Percentiles rank a stretch among this genome's conserved stretches.
phyloP scores from a whole-genome alignment of 306 rosid genomes.

The Bauhinia variegata region DNA sequence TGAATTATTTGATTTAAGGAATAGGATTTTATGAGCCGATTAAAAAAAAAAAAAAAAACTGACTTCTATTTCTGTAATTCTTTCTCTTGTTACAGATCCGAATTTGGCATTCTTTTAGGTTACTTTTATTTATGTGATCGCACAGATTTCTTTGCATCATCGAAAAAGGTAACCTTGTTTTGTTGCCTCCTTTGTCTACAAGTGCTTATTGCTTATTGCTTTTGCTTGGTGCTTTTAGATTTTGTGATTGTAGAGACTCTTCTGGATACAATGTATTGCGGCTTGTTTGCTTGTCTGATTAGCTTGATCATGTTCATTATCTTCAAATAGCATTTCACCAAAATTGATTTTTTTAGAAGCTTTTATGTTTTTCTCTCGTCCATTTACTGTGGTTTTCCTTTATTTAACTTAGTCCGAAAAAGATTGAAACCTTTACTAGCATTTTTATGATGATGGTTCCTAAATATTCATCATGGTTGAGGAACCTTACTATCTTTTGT shows the following conservation, averaged over 20 bases:
- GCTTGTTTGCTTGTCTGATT: slow-evolving; percentile 19
- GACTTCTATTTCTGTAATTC: slow-evolving; percentile 24
- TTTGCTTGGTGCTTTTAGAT: slow-evolving; percentile 6
- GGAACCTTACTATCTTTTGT: background rate
- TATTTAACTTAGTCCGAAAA: background rate
- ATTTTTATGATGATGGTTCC: slow-evolving; percentile 23
- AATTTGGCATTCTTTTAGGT: slow-evolving; percentile 73
- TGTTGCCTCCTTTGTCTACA: slow-evolving; percentile 22
- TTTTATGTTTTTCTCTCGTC: slow-evolving; percentile 14
- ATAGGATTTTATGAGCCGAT: slow-evolving; percentile 15
- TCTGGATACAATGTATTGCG: slow-evolving; percentile 18
- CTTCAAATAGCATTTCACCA: slow-evolving; percentile 24
- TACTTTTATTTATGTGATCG: slow-evolving; percentile 89
- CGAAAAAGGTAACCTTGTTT: slow-evolving; percentile 62
- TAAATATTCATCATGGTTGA: slow-evolving; percentile 15
- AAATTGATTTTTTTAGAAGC: slow-evolving; percentile 27
- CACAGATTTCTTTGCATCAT: slow-evolving; percentile 74
- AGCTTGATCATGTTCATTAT: slow-evolving; percentile 3
- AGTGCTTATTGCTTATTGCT: slow-evolving; percentile 5
- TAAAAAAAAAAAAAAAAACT: too few relatives aligned
- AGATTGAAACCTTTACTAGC: background rate
- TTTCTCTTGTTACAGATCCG: slow-evolving; percentile 58
- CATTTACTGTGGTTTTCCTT: background rate
- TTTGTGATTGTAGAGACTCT: slow-evolving; percentile 18
- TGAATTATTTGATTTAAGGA: slow-evolving; percentile 31